Evolutionary conservation across 257 asterid species (phyloP), one percentile per base, ranked within the genome.

Genomic region (Vinca minor): DNA sequence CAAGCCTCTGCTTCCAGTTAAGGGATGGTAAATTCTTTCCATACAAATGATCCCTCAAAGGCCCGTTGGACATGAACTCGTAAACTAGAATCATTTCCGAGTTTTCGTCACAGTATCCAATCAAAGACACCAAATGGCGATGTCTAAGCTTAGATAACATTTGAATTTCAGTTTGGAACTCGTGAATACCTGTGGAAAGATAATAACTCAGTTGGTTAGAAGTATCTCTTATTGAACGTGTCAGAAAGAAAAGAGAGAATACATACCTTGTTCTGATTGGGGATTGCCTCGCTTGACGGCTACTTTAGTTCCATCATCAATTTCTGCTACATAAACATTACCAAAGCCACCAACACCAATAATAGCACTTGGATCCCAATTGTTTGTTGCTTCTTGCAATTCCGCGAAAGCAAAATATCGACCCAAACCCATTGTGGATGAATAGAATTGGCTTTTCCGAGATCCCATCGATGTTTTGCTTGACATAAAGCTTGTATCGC

Each of bases 261-360:
- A n/a, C n/a, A n/a, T n/a, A n/a, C 98, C 98, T 67, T 92, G 98
- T 48, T 89, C 98, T 3, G 95, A 89, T n/a, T 85, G 93, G 0
- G 97, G 96, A 68, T 92, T 92, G 1, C 98, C 98, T 63, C 98
- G 76, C 64, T 92, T 92, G 1, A 92, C 83, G 0, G 96, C 98
- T 4, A 92, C 91, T 71, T 87, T 85, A 6, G 75, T 58, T 3
- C 97, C 96, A 45, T 85, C 94, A 25, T 89, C 88, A 25, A 87
- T 81, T 59, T 69, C 86, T 13, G 86, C 95, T 0, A 83, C 45
- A 35, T 87, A 89, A 10, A 92, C 98, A 29, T 89, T 87, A 1
- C 97, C 97, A 34, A 92, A 89, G 3, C 97, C 97, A 8, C 97
- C 98, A 23, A 89, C 95, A 6, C 98, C 96, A 4, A 87, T 78